Conservation (phyloP, 2,329 filamentous ascomycete species). For the Fusarium sp. region DNA sequence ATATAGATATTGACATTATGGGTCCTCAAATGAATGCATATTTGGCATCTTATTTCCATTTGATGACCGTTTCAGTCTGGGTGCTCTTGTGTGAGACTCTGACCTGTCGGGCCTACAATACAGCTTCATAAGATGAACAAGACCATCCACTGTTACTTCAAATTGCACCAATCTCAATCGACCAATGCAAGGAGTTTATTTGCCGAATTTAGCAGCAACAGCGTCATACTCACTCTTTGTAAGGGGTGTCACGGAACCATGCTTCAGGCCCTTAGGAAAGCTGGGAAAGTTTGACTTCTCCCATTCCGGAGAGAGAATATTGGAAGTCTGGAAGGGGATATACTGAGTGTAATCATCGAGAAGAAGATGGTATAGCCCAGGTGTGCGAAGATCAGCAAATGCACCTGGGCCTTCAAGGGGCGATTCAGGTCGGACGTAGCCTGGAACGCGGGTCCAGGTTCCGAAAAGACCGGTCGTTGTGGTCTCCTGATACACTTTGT, state of each 20-base stretch:
- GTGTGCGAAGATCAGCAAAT: constrained; percentile 52
- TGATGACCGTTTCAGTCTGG: neutral
- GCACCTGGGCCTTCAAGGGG: constrained; percentile 54
- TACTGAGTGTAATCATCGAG: constrained; percentile 60
- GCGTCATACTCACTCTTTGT: constrained; percentile 56
- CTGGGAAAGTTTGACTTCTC: constrained; percentile 50
- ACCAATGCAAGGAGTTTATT: neutral
- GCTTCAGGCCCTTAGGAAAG: constrained; percentile 60
- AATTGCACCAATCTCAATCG: neutral
- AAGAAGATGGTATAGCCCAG: constrained; percentile 54
- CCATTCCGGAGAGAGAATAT: constrained; percentile 50
- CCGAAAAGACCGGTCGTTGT: constrained; percentile 60
- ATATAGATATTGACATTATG: neutral
- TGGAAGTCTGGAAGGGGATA: constrained; percentile 56
- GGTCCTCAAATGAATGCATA: neutral
- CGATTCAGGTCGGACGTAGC: constrained; percentile 49
- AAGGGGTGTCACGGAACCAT: constrained; percentile 60
- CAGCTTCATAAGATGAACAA: neutral
- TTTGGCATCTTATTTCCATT: neutral
- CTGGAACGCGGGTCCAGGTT: constrained; percentile 57
- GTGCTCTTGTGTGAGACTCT: neutral
- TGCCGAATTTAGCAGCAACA: constrained; percentile 26
- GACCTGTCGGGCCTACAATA: neutral
- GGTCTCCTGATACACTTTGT: constrained; percentile 61
- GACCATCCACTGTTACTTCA: neutral